Evolutionary conservation across 768 basidiomycete species (phyloP), one percentile per base, ranked within the genome.

Genomic region (Leccinum uliginosum): DNA sequence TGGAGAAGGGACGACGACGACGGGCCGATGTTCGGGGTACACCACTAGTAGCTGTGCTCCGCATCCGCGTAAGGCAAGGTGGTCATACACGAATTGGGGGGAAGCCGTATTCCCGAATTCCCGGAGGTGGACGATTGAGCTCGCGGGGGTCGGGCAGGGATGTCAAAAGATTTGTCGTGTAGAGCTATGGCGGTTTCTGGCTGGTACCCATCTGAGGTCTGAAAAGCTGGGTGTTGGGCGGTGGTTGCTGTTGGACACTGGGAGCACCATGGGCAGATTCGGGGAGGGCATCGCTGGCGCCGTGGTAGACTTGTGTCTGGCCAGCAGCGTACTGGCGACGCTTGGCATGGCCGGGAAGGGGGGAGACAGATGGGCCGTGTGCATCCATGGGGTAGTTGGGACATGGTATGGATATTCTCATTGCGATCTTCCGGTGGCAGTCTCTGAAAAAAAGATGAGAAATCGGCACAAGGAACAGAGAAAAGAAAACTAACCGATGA

Each of bases 291-390:
- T 74, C 75, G 26, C 78, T 78, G 10, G 74, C 68, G 32, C 84
- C 83, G 62, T 92, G 91, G 70, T 94, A 94, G 3, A 83, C 92
- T 67, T 93, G 91, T 1, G 92, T 93, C 73, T 97, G 94, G 11
- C 91, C 94, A 4, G 91, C 85, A 50, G 95, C 95, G 70, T 98
- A 97, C 72, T 96, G 93, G 47, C 95, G 86, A 63, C 92, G 88
- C 74, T 91, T 89, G 53, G 76, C 55, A 61, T 81, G 78, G 27
- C 62, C 68, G 15, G 77, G 74, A 23, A 71, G 67, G 23, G 82
- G 78, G 30, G 82, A 78, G 23, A 75, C 72, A 3, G 80, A 75
- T 14, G 75, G 74, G 21, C 75, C 67, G 9, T 75, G 73, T 9
- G 73, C 73, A 32, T 73, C 70, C 17, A 78, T 72, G 46, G 76